Conservation (phyloP, 345 rosid species). For the Fremontodendron californicum region DNA sequence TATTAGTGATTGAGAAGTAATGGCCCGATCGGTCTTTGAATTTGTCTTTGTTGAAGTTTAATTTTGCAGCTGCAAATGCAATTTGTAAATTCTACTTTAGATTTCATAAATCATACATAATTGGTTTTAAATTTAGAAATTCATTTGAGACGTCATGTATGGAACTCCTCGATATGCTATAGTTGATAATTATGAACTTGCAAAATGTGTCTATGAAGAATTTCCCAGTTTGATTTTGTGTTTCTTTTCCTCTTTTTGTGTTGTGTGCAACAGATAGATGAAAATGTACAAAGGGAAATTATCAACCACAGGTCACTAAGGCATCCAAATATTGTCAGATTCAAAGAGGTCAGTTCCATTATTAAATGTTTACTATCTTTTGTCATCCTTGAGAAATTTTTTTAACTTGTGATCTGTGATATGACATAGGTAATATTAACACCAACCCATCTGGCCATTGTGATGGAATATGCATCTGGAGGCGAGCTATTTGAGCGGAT, state of each 20-base stretch:
- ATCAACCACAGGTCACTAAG: constrained; percentile 76
- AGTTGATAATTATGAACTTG: neutral
- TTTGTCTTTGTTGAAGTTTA: neutral
- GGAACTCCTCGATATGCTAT: neutral
- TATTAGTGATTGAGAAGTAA: neutral
- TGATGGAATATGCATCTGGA: constrained; percentile 85
- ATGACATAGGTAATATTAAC: constrained; percentile 59
- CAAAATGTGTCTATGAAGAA: neutral
- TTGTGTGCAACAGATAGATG: constrained; percentile 58
- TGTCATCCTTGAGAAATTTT: neutral
- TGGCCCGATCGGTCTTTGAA: neutral
- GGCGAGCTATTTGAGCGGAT: constrained; percentile 85
- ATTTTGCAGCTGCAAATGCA: neutral
- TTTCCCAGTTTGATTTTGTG: constrained; percentile 2
- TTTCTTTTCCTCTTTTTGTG: neutral
- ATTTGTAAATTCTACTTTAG: neutral
- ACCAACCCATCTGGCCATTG: constrained; percentile 81
- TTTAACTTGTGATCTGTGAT: constrained; percentile 9
- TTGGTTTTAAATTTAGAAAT: neutral
- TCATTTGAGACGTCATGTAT: neutral
- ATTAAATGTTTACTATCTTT: neutral
- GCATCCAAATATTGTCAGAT: constrained; percentile 83
- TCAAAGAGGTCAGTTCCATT: constrained; percentile 57
- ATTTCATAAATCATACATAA: neutral
- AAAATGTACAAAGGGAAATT: constrained; percentile 76